Evolutionary conservation across 2,329 filamentous ascomycete species (phyloP), one percentile per base, ranked within the genome.

Genomic region (Diaporthe humulicola): DNA sequence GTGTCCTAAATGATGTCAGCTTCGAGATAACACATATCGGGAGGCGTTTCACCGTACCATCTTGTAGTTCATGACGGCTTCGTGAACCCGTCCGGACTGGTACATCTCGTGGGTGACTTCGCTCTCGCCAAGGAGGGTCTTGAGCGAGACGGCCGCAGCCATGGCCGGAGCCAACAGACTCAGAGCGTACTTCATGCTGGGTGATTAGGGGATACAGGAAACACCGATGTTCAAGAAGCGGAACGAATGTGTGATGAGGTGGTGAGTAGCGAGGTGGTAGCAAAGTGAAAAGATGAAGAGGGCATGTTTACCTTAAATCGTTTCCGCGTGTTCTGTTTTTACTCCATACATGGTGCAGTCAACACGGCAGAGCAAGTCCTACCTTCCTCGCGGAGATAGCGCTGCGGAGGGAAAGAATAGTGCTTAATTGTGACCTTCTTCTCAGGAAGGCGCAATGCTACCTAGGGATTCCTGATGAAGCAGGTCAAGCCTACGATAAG

Each of bases 301-400:
- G 45, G 33, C n/a, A 54, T 54, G 64, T 69, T 69, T 54, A 9
- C 64, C 30, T 69, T 69, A 54, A 69, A 69, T 69, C 48, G 8
- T 69, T 30, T 30, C 48, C 64, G 64, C 48, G 48, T 69, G 30
- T 69, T 54, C n/a, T n/a, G 8, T 4, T 14, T n/a, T 48, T 19
- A n/a, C n/a, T n/a, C n/a, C n/a, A n/a, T n/a, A 40, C 45, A 52
- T 69, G 8, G 48, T 54, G 33, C 48, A n/a, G n/a, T n/a, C n/a
- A 40, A 52, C 2, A 54, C 2, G 25, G 14, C 25, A 38, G 15
- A 22, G 38, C 1, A 7, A 2, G 12, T 69, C 64, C 48, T 69
- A 69, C 64, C 64, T 69, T 69, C 64, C 64, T 54, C 64, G 48
- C 45, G 40, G 64, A 69, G 64, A 54, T 69, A 69, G 64, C 64